Evolutionary conservation across 2,329 filamentous ascomycete genomes (phyloP).

Genomic region (Epichloe scottii): DNA sequence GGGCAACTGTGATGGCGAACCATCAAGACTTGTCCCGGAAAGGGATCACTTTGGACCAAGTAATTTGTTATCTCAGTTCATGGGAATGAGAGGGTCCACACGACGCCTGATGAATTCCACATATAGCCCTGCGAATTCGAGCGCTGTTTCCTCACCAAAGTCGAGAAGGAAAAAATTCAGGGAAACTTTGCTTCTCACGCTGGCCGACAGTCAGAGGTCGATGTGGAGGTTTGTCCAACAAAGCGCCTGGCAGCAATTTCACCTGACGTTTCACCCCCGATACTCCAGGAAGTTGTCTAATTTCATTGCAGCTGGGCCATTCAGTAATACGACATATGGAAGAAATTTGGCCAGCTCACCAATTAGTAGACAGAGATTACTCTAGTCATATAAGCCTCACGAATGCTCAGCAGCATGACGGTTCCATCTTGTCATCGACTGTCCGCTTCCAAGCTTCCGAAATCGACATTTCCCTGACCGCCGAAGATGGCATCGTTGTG

Average conservation of each 20-base stretch:
- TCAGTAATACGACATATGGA: conserved; percentile 37
- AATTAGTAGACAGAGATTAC: conserved; percentile 51
- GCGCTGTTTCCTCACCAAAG: background rate
- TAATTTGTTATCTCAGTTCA: conserved; percentile 4
- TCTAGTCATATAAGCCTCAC: conserved; percentile 9
- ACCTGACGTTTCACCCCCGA: conserved; percentile 10
- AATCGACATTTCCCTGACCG: conserved; percentile 62
- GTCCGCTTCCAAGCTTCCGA: conserved; percentile 32
- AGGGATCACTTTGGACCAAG: background rate
- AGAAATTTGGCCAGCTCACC: conserved; percentile 31
- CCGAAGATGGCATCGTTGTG: conserved; percentile 54
- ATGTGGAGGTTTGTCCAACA: background rate
- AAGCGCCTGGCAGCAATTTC: background rate
- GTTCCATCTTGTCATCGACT: background rate
- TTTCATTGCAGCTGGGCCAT: conserved; percentile 37
- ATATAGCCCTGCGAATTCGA: background rate
- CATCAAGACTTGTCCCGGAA: background rate
- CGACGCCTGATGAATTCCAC: background rate
- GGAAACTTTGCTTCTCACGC: background rate
- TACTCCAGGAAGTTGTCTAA: conserved; percentile 27
- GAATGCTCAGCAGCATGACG: conserved; percentile 19
- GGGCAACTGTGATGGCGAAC: background rate
- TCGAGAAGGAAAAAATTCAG: background rate
- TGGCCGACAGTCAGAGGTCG: background rate
- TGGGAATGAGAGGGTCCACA: conserved; percentile 4